Conservation (phyloP, 2,329 filamentous ascomycete species). For the Dactylellina sp. region DNA sequence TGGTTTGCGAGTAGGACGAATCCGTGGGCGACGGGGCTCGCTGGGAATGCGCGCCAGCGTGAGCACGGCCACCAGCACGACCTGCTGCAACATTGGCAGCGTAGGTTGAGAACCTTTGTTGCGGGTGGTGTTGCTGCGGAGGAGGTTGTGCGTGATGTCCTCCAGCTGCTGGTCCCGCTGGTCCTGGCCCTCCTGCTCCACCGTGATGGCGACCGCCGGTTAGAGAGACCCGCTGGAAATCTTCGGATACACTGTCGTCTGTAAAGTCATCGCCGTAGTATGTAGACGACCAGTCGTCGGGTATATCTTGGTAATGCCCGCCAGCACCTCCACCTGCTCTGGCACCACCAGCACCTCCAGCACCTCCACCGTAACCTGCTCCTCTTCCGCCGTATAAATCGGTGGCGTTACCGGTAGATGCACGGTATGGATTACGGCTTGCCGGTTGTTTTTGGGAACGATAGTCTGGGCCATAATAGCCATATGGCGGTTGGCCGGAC, state of each 20-base stretch:
- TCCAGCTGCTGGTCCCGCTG: not conserved
- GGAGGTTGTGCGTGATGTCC: conserved; percentile 3
- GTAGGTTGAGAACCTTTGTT: conserved; percentile 37
- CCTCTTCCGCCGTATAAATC: conserved; percentile 28
- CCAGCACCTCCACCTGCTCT: conserved; percentile 19
- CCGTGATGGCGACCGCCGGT: conserved; percentile 16
- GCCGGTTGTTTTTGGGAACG: conserved; percentile 35
- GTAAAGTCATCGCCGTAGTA: conserved; percentile 49
- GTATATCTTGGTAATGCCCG: conserved; percentile 29
- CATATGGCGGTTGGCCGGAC: conserved; percentile 37
- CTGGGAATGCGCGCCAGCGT: conserved; percentile 13
- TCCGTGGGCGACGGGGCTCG: conserved; percentile 41
- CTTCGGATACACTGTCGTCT: conserved; percentile 54
- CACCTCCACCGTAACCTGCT: conserved; percentile 2
- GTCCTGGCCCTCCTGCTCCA: not conserved
- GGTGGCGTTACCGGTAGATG: conserved; percentile 42
- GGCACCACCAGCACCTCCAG: not conserved
- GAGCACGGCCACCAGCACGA: conserved; percentile 14
- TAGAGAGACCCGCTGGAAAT: conserved; percentile 47
- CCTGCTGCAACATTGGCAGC: conserved; percentile 47
- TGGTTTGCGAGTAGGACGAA: conserved; percentile 49
- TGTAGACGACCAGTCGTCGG: conserved; percentile 53
- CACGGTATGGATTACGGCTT: conserved; percentile 36
- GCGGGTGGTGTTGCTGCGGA: conserved; percentile 28
- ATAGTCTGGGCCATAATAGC: conserved; percentile 33